Evolutionary conservation across 2,329 filamentous ascomycete genomes (phyloP).

Genomic region (Emericellopsis atlantica): DNA sequence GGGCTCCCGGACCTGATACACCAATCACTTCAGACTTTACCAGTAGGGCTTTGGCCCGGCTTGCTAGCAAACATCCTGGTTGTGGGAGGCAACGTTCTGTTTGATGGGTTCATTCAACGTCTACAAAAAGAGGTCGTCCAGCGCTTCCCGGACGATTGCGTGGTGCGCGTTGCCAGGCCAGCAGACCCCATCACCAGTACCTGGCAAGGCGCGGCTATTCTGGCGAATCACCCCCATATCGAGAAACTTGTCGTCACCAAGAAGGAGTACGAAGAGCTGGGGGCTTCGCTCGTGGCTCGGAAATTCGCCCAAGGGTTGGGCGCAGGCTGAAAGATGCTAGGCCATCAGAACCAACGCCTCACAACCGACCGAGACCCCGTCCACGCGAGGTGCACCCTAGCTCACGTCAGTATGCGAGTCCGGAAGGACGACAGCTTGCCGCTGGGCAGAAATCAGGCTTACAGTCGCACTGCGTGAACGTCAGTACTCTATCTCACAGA

Average conservation of each 20-base stretch:
- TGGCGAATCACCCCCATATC: constrained; percentile 59
- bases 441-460: constrained; percentile 8
- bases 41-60: constrained; percentile 71
- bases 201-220: constrained; percentile 72
- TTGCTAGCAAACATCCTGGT: constrained; percentile 80
- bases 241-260: constrained; percentile 65
- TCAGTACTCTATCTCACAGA: constrained; percentile 12
- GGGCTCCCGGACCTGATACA: constrained; percentile 75
- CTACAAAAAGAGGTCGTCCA: constrained; percentile 63
- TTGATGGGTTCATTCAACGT: constrained; percentile 71
- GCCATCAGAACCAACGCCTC: not conserved
- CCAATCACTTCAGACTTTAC: constrained; percentile 62
- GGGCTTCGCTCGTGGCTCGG: constrained; percentile 59
- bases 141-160: constrained; percentile 62
- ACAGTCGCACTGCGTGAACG: constrained; percentile 31
- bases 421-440: not conserved
- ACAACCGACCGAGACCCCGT: constrained; percentile 17
- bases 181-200: constrained; percentile 65
- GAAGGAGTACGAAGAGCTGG: constrained; percentile 82
- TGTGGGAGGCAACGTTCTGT: constrained; percentile 72
- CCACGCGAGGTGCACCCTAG: constrained; percentile 20
- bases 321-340: not conserved
- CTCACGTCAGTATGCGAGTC: constrained; percentile 2
- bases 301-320: constrained; percentile 44
- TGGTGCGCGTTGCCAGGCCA: constrained; percentile 60